Conservation (phyloP, 768 basidiomycete genomes). For the Pleurotus sapidus region DNA sequence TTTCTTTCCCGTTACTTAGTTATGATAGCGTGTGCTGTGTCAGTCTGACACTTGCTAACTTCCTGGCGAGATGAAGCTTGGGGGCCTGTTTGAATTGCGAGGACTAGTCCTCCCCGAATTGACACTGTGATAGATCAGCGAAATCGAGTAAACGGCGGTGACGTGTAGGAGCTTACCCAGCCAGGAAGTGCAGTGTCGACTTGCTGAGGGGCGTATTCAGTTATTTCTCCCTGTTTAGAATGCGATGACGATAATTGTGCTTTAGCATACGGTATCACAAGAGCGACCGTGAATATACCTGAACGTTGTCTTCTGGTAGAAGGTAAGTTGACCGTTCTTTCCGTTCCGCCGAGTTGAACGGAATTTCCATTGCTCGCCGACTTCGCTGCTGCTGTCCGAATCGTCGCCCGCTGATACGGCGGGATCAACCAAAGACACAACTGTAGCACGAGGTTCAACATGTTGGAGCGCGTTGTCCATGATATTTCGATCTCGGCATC, state of each 20-base stretch:
- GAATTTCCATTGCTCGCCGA: conserved; percentile 63
- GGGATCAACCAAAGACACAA: conserved; percentile 36
- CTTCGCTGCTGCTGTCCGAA: conserved; percentile 60
- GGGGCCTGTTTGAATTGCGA: conserved; percentile 36
- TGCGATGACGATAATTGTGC: conserved; percentile 43
- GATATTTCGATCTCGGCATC: conserved; percentile 83
- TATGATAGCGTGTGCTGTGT: no score
- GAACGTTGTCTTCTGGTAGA: conserved; percentile 92
- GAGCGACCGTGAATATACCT: conserved; percentile 43
- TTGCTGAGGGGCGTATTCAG: conserved; percentile 82
- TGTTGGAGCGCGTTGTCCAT: conserved; percentile 46
- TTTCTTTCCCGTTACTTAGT: no score
- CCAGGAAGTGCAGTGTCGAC: conserved; percentile 91
- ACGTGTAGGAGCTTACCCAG: conserved; percentile 62
- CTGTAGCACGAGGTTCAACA: conserved; percentile 29
- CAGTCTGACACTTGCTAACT: no score
- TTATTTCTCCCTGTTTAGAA: conserved; percentile 85
- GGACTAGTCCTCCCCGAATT: conserved; percentile 91
- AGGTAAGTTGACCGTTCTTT: conserved; percentile 59
- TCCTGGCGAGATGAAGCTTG: neutral
- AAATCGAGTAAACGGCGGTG: neutral
- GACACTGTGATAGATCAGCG: conserved; percentile 2
- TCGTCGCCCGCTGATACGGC: conserved; percentile 42
- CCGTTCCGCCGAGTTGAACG: conserved; percentile 38
- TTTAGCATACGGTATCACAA: neutral